Evolutionary conservation across 169 alveolate species (phyloP).

Genomic region (Plasmodium coatneyi): DNA sequence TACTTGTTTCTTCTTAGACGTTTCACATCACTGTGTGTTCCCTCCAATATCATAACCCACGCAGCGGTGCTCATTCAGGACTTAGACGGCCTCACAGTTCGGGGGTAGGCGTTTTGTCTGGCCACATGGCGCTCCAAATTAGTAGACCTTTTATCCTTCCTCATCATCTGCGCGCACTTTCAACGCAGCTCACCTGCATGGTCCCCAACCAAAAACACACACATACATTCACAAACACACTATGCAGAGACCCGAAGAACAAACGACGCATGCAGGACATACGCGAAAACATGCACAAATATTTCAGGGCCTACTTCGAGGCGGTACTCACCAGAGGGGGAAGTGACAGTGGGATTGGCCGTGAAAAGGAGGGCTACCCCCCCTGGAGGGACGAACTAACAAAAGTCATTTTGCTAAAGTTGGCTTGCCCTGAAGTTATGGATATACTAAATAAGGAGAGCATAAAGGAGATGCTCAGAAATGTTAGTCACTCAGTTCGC

Average conservation of each 20-base stretch:
- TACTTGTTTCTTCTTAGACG: background rate
- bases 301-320: constrained; percentile 48
- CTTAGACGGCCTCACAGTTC: background rate
- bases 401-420: constrained; percentile 25
- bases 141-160: background rate
- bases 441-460: constrained; percentile 36
- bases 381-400: constrained; percentile 10
- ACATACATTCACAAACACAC: background rate
- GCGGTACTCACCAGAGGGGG: background rate
- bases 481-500: constrained; percentile 22
- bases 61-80: constrained; percentile 4
- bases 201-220: background rate
- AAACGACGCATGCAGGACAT: background rate
- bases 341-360: no score
- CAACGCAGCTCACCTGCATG: background rate
- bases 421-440: constrained; percentile 10
- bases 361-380: background rate
- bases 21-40: background rate
- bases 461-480: constrained; percentile 52
- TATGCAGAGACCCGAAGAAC: constrained; percentile 6
- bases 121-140: background rate
- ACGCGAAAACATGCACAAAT: constrained; percentile 17
- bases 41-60: background rate
- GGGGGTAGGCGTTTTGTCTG: background rate
- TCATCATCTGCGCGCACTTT: background rate